Base-by-base conservation (phyloP, 2,329 filamentous ascomycete species). In the Fusarium ambrosium region DNA sequence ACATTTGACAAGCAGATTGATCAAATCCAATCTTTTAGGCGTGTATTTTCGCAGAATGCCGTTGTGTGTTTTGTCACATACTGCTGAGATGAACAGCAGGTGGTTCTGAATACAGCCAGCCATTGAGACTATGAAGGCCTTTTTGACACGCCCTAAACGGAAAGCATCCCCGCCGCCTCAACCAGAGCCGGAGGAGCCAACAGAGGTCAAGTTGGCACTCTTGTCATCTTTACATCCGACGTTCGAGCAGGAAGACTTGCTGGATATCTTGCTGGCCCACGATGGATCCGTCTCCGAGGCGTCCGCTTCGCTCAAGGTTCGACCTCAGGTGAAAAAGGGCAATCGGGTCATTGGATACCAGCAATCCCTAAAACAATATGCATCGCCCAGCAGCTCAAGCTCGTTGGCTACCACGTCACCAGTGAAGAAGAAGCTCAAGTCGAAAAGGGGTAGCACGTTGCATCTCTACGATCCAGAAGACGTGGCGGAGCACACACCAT, bases 141-240 rank as follows among this genome's bases (percentile, higher is more conserved):
- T 91, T 78, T 81, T 92, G 64, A 86, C 85, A 11, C 83, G 86
- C 20, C 84, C 84, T 66, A 92, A 91, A 81, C 87, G 89, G 64
- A 91, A 84, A 66, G 68, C 71, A 24, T 79, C 74, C 58, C 73
- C 75, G 24, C 75, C 75, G 27, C 75, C 78, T 78, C 63, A 78
- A 68, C 51, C 66, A 7, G 62, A 83, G 20, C 89, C 91, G 18
- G 91, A 95, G 18, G 94, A 97, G 56, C 92, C 93, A 1, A 99
- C 97, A 0, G 97, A 98, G 72, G 87, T 97, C 77, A 98, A 98
- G 80, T 85, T 99, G 16, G 95, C 95, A 2, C 86, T 97, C 2
- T 85, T 99, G 4, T 89, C 92, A 3, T 98, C 97, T 1, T 84
- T 98, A 0, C 89, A 95, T 74, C 91, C 94, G 0, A 80, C 86